Conservation (phyloP, 140 eudicot genomes). For the Erigeron philadelphicus region DNA sequence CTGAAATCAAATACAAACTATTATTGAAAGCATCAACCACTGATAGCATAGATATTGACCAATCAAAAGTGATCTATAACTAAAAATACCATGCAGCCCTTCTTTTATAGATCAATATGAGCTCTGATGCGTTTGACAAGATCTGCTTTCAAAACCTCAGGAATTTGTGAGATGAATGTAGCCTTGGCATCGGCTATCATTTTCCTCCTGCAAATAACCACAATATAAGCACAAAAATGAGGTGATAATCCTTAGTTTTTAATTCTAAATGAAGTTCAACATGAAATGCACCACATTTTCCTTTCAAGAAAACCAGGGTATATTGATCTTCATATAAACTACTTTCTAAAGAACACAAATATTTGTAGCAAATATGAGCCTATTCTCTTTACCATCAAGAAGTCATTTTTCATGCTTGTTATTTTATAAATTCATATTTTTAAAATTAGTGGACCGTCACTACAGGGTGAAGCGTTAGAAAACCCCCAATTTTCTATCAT, state of each 20-base stretch:
- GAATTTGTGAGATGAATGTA: conserved; percentile 44
- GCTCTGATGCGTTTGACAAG: conserved; percentile 54
- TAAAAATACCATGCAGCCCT: conserved; percentile 26
- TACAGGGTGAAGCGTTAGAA: background rate
- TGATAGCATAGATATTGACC: background rate
- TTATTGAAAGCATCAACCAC: conserved; percentile 15
- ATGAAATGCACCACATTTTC: background rate
- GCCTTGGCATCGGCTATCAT: conserved; percentile 66
- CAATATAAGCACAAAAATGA: conserved; percentile 10
- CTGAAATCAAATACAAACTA: conserved; percentile 21
- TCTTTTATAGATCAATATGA: conserved; percentile 35
- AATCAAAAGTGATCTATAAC: background rate
- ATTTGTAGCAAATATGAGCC: background rate
- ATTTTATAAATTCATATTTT: background rate
- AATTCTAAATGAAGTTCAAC: background rate
- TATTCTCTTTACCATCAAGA: background rate
- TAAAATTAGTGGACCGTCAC: background rate
- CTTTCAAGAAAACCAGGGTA: background rate
- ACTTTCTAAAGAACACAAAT: background rate
- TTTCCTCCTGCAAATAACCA: conserved; percentile 49
- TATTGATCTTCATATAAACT: background rate
- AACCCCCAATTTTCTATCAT: background rate
- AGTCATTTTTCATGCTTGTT: background rate
- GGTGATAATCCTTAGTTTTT: background rate
- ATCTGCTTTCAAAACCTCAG: conserved; percentile 58